Conservation (phyloP, 768 basidiomycete genomes). For the Leccinum imitatum region DNA sequence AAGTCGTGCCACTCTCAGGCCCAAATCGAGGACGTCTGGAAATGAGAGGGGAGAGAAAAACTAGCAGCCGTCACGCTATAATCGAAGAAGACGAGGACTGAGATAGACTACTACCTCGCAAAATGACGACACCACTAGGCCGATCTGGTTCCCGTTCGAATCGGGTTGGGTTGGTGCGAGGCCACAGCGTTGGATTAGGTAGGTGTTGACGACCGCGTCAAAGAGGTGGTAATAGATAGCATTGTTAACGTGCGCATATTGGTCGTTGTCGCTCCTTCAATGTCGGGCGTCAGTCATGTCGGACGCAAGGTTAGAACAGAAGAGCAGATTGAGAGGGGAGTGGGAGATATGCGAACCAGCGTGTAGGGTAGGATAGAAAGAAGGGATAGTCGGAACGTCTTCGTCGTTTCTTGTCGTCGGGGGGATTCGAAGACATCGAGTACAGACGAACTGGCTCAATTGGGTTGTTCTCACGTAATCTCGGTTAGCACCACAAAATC, state of each 20-base stretch:
- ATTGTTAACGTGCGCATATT: slow-evolving; percentile 82
- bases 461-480: no score
- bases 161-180: slow-evolving; percentile 48
- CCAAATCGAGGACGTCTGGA: slow-evolving; percentile 68
- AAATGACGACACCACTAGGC: slow-evolving; percentile 75
- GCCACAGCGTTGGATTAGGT: slow-evolving; percentile 65
- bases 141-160: slow-evolving; percentile 45
- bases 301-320: slow-evolving; percentile 9
- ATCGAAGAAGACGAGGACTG: neutral
- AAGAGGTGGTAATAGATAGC: slow-evolving; percentile 79
- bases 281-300: neutral
- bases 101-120: slow-evolving; percentile 50
- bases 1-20: slow-evolving; percentile 63
- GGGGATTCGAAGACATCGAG: neutral
- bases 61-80: slow-evolving; percentile 29
- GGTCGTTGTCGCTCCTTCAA: slow-evolving; percentile 84
- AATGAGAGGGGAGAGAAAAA: slow-evolving; percentile 76
- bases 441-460: no score
- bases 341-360: slow-evolving; percentile 49
- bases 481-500: no score
- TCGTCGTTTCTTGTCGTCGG: slow-evolving; percentile 36
- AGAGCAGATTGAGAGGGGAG: neutral
- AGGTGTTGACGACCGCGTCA: slow-evolving; percentile 80
- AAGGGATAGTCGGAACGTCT: slow-evolving; percentile 55
- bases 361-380: slow-evolving; percentile 62